A percentile compares a stretch with the other conserved stretches of the same genome.
These are phyloP conservation scores for Arthrobotrys conoides DNA, from an alignment of 2,329 filamentous ascomycete species.

Conservation along the genomic window DNA sequence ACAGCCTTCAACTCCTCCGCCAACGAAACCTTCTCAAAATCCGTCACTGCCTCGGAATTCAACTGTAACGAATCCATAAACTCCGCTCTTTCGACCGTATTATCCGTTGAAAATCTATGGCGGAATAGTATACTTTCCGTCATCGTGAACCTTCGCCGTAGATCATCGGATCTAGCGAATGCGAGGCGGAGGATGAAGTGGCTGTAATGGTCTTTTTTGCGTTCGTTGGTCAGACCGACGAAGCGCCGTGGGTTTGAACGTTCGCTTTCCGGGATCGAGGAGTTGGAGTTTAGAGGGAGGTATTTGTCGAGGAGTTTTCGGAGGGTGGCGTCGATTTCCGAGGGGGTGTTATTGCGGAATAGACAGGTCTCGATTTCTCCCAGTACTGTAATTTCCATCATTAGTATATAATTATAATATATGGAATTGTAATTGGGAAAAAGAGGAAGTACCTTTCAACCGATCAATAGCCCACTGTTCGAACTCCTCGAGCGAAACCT, in stretches of 20 bases:
- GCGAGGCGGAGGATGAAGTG: conserved; percentile 96
- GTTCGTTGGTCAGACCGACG: conserved; percentile 70
- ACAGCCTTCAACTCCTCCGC: conserved; percentile 65
- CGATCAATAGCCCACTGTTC: conserved; percentile 98
- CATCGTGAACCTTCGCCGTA: conserved; percentile 86
- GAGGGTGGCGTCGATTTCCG: conserved; percentile 87
- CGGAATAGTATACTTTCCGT: conserved; percentile 92
- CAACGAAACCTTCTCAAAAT: conserved; percentile 82
- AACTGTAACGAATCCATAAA: conserved; percentile 85
- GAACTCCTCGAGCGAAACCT: conserved; percentile 96
- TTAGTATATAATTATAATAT: conserved; percentile 11
- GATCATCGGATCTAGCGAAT: conserved; percentile 90
- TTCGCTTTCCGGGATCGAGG: conserved; percentile 72
- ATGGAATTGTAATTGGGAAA: not conserved
- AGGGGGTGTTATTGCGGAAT: conserved; percentile 88
- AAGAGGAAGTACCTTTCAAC: conserved; percentile 75
- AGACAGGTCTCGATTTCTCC: conserved; percentile 93
- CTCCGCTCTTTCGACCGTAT: conserved; percentile 77
- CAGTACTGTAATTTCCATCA: conserved; percentile 73
- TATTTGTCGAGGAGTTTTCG: conserved; percentile 88
- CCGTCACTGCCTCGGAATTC: conserved; percentile 85
- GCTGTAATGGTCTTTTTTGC: conserved; percentile 96
- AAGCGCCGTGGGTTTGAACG: conserved; percentile 64
- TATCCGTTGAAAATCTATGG: conserved; percentile 83
- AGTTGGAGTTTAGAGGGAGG: conserved; percentile 83